Percentiles rank a stretch among this genome's conserved stretches.
Conservation (phyloP, 2,329 filamentous ascomycete genomes). For the Cladosporium sp. region DNA sequence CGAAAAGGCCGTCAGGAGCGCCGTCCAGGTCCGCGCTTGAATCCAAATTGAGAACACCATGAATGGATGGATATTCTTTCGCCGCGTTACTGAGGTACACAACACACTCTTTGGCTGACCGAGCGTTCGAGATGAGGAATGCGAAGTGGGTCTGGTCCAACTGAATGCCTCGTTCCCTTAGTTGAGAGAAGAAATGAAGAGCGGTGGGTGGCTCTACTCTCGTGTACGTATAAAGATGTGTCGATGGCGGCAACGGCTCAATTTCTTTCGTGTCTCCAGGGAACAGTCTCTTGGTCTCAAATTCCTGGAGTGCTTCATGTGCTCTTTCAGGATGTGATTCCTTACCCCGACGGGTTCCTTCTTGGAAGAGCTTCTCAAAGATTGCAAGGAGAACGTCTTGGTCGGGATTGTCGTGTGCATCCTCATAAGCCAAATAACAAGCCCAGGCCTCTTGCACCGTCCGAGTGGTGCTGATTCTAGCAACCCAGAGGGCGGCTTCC, state of each 20-base stretch:
- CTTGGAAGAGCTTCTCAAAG: slow-evolving; percentile 51
- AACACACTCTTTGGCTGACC: slow-evolving; percentile 44
- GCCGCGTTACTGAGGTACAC: slow-evolving; percentile 40
- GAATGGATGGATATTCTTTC: slow-evolving; percentile 14
- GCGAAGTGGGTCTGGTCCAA: slow-evolving; percentile 50
- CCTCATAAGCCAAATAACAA: slow-evolving; percentile 55
- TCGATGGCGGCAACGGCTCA: slow-evolving; percentile 52
- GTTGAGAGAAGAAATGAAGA: slow-evolving; percentile 55
- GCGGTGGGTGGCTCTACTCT: slow-evolving; percentile 58
- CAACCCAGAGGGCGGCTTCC: slow-evolving; percentile 46
- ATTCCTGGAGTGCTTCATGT: not conserved
- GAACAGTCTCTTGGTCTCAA: slow-evolving; percentile 21
- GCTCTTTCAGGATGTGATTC: not conserved
- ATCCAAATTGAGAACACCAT: slow-evolving; percentile 8
- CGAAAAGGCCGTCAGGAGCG: slow-evolving; percentile 39
- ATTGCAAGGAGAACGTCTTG: slow-evolving; percentile 52
- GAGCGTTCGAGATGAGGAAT: slow-evolving; percentile 53
- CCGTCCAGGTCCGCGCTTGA: not conserved
- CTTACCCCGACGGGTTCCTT: slow-evolving; percentile 6
- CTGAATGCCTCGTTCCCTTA: slow-evolving; percentile 48
- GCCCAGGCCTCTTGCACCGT: slow-evolving; percentile 63
- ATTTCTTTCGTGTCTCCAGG: slow-evolving; percentile 60
- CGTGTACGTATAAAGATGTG: slow-evolving; percentile 62
- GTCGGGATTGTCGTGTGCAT: slow-evolving; percentile 34
- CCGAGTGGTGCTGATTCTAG: slow-evolving; percentile 55